Evolutionary conservation across 2,329 filamentous ascomycete genomes (phyloP).

Genomic region (Neofusicoccum parvum): DNA sequence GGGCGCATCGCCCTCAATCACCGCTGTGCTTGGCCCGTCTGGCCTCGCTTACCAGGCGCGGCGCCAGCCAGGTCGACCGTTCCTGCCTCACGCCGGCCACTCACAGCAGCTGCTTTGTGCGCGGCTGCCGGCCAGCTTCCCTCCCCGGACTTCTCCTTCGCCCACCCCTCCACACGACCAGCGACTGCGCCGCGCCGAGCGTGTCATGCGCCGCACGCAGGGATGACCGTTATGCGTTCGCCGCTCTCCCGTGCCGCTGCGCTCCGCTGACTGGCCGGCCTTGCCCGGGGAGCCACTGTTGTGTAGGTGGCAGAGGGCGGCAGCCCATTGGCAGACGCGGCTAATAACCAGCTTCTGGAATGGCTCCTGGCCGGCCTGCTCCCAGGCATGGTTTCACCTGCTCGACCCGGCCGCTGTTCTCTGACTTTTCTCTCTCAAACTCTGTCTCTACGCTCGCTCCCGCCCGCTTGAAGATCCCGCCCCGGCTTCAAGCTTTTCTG

Average conservation of each 20-base stretch:
- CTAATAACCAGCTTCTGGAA: not conserved
- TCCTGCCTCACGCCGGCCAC: not conserved
- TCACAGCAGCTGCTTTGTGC: not conserved
- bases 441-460: not conserved
- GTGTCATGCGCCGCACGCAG: constrained; percentile 9
- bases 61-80: not conserved
- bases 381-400: not conserved
- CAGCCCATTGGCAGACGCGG: not conserved
- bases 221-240: not conserved
- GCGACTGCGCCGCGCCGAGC: not conserved
- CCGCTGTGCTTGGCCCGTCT: not conserved
- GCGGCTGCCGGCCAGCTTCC: not conserved
- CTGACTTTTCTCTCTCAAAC: not conserved
- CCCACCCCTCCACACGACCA: not conserved
- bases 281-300: not conserved
- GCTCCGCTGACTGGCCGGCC: not conserved
- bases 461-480: not conserved
- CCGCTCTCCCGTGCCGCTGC: constrained; percentile 6
- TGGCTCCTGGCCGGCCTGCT: not conserved
- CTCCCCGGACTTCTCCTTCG: not conserved
- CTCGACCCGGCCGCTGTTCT: not conserved
- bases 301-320: no score
- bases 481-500: not conserved
- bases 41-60: constrained; percentile 2
- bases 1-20: not conserved